These are phyloP conservation scores for Aciculosporium take DNA, from an alignment of 2,329 filamentous ascomycete species.

Conservation along the genomic window DNA sequence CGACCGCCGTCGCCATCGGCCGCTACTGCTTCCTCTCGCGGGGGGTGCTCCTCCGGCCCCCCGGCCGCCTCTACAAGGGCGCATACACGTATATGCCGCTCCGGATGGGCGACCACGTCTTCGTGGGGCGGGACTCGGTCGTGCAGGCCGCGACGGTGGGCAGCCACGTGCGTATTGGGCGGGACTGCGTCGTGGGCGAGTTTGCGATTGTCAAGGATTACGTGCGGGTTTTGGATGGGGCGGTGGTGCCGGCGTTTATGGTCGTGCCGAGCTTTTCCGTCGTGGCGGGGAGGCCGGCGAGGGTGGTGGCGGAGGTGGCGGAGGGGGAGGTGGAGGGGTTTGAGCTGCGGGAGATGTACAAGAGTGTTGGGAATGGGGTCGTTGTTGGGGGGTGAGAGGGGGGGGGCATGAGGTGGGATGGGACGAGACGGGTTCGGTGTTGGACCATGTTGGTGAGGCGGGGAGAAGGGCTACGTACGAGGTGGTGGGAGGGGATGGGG, in stretches of 20 bases:
- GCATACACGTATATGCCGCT: constrained; percentile 72
- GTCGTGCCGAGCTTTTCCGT: constrained; percentile 86
- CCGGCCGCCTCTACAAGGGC: constrained; percentile 69
- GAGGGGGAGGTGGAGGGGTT: constrained; percentile 54
- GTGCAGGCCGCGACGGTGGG: constrained; percentile 75
- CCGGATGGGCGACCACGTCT: constrained; percentile 89
- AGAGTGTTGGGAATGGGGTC: constrained; percentile 45
- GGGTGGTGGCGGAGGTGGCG: constrained; percentile 67
- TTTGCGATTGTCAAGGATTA: constrained; percentile 92
- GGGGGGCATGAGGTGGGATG: too few relatives aligned
- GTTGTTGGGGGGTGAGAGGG: neutral
- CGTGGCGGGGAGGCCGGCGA: constrained; percentile 69
- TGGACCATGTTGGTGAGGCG: neutral
- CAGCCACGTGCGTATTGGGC: constrained; percentile 74
- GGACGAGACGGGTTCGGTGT: too few relatives aligned
- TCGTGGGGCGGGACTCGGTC: constrained; percentile 60
- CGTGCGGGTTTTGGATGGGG: constrained; percentile 71
- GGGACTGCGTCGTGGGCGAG: constrained; percentile 62
- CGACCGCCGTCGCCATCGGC: constrained; percentile 69
- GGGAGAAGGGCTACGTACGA: too few relatives aligned
- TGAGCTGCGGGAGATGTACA: constrained; percentile 50
- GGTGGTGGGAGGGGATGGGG: too few relatives aligned
- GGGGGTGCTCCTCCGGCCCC: constrained; percentile 66
- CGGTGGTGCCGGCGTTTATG: constrained; percentile 75
- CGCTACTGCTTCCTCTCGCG: constrained; percentile 81